These are phyloP conservation scores for Myriosclerotinia duriaeana DNA, from an alignment of 2,329 filamentous ascomycete genomes.

Conservation along the genomic window DNA sequence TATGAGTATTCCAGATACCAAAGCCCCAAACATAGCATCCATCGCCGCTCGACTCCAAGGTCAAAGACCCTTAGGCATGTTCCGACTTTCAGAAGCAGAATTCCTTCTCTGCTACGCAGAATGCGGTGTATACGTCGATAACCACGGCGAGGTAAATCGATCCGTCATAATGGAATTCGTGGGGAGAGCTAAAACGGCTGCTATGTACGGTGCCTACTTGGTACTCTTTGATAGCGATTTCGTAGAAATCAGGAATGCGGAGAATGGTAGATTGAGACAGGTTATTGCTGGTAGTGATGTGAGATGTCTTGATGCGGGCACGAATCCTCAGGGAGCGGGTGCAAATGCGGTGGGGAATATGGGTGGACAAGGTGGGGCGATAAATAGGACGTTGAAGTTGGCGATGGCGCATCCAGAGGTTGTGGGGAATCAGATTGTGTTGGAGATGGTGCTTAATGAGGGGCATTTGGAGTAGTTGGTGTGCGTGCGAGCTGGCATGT, in stretches of 20 bases:
- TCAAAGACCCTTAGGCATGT: constrained; percentile 91
- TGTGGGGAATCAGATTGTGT: constrained; percentile 78
- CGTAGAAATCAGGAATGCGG: constrained; percentile 93
- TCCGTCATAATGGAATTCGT: constrained; percentile 98
- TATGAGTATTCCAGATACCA: constrained; percentile 87
- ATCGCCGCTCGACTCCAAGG: constrained; percentile 82
- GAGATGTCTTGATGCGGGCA: constrained; percentile 82
- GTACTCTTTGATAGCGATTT: constrained; percentile 95
- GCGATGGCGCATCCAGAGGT: constrained; percentile 92
- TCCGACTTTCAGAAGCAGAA: constrained; percentile 86
- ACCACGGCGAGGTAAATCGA: constrained; percentile 91
- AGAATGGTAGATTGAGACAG: constrained; percentile 89
- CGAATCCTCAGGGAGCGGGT: constrained; percentile 54
- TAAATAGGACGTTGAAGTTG: constrained; percentile 80
- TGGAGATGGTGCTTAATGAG: constrained; percentile 91
- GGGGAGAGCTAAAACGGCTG: constrained; percentile 83
- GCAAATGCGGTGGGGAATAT: constrained; percentile 37
- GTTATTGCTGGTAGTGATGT: constrained; percentile 92
- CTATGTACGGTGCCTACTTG: constrained; percentile 87
- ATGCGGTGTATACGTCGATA: constrained; percentile 96
- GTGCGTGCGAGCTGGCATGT: neutral
- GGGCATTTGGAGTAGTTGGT: constrained; percentile 54
- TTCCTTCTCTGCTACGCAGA: constrained; percentile 94
- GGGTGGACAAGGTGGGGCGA: constrained; percentile 39
- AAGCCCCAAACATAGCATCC: constrained; percentile 76